Conservation (phyloP, 2,329 filamentous ascomycete species). For the Coleophoma eucalyptorum region DNA sequence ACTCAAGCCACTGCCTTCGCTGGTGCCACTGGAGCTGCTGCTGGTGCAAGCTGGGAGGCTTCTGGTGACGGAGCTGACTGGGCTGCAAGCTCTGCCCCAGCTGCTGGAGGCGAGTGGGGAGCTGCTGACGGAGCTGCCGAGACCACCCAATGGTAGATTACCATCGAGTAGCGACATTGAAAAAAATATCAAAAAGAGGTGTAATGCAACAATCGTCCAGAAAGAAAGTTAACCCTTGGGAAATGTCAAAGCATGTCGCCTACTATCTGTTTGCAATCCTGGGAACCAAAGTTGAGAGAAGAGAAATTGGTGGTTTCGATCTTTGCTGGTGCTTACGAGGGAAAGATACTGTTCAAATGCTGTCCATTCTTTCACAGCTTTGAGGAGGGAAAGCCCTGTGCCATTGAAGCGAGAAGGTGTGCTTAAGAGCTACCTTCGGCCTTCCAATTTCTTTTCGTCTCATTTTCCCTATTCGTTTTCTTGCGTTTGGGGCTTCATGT, state of each 20-base stretch:
- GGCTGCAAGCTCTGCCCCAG: constrained; percentile 41
- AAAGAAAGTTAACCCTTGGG: too few relatives aligned
- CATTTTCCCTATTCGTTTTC: constrained; percentile 1
- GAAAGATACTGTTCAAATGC: constrained; percentile 84
- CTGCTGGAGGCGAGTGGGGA: constrained; percentile 43
- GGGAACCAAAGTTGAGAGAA: too few relatives aligned
- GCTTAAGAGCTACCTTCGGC: constrained; percentile 69
- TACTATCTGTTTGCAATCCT: not conserved
- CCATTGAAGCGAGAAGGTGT: constrained; percentile 67
- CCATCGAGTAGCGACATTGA: constrained; percentile 3
- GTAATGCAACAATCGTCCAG: not conserved
- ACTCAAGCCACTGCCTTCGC: constrained; percentile 52
- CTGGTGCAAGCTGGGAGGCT: constrained; percentile 57
- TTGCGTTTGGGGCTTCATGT: not conserved
- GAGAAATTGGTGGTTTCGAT: constrained; percentile 36
- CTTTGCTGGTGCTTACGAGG: constrained; percentile 88
- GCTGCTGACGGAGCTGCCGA: constrained; percentile 40
- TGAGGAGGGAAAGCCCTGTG: constrained; percentile 97
- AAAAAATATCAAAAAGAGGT: constrained; percentile 7
- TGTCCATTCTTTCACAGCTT: constrained; percentile 34
- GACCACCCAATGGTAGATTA: constrained; percentile 28
- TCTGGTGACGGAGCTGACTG: constrained; percentile 56
- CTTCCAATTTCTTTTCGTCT: not conserved
- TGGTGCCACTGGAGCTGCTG: constrained; percentile 55
- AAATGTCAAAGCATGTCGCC: constrained; percentile 9